These are phyloP conservation scores for Handroanthus guayacan DNA, from an alignment of 257 asterid genomes.

Conservation along the genomic window DNA sequence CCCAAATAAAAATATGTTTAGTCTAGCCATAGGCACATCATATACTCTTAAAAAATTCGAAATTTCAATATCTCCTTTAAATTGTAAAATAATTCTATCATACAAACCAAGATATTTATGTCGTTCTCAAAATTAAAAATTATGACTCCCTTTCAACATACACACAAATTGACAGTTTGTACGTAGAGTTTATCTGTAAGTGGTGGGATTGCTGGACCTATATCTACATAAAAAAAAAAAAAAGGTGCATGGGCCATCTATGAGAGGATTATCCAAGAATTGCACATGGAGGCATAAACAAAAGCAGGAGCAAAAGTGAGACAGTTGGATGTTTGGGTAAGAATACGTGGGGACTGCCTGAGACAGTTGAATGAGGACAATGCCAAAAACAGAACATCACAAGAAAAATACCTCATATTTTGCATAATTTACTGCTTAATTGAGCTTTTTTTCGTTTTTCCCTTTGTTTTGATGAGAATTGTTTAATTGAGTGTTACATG, in stretches of 20 bases:
- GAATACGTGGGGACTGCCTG: slow-evolving; percentile 25
- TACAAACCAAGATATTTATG: no score
- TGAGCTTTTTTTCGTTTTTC: no score
- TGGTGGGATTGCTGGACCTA: no score
- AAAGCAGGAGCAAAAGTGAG: slow-evolving; percentile 41
- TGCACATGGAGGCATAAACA: slow-evolving; percentile 58
- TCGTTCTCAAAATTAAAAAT: not conserved
- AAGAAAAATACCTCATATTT: not conserved
- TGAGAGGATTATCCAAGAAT: slow-evolving; percentile 38
- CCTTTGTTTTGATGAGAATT: no score
- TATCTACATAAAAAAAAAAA: no score
- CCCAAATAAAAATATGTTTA: no score
- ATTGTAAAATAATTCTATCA: no score
- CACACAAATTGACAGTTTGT: slow-evolving; percentile 37
- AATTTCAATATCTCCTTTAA: no score
- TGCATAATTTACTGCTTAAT: not conserved
- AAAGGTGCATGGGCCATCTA: slow-evolving; percentile 47
- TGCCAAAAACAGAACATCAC: slow-evolving; percentile 25
- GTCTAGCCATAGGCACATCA: no score
- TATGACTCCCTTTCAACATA: not conserved
- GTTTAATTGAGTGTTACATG: not conserved
- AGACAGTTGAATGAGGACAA: slow-evolving; percentile 40
- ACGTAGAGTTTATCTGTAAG: slow-evolving; percentile 40
- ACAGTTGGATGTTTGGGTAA: slow-evolving; percentile 42
- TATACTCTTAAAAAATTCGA: no score